Conservation (phyloP, 1,139 yeast genomes). For the Lodderomyces orthopsilosis region DNA sequence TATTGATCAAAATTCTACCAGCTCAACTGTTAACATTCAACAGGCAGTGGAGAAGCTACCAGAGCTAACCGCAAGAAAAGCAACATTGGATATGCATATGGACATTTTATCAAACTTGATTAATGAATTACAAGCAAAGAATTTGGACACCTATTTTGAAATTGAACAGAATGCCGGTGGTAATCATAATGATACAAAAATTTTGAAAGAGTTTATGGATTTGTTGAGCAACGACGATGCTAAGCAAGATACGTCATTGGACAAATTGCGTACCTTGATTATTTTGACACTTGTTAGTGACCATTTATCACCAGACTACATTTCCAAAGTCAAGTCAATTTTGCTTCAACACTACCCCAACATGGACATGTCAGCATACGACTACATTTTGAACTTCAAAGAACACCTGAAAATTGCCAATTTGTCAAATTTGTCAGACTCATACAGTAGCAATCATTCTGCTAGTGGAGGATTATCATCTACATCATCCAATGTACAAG, state of each 20-base stretch:
- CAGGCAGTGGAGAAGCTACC: constrained; percentile 92
- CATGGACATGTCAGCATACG: constrained; percentile 62
- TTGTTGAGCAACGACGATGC: constrained; percentile 50
- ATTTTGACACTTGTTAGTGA: constrained; percentile 62
- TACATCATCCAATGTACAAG: constrained; percentile 18
- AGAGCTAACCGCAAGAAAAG: constrained; percentile 83
- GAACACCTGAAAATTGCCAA: constrained; percentile 70
- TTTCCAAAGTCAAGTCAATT: constrained; percentile 61
- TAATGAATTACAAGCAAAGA: constrained; percentile 79
- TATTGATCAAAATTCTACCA: constrained; percentile 55
- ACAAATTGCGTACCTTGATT: constrained; percentile 84
- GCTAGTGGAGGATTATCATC: constrained; percentile 1
- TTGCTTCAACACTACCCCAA: constrained; percentile 54
- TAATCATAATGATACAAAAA: constrained; percentile 50
- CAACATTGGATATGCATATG: constrained; percentile 94
- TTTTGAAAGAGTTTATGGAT: constrained; percentile 58
- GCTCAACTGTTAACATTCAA: constrained; percentile 73
- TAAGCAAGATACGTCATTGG: constrained; percentile 55
- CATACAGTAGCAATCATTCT: neutral
- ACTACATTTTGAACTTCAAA: constrained; percentile 75
- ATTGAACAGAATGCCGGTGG: constrained; percentile 68
- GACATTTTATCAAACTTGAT: constrained; percentile 84
- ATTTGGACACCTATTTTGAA: constrained; percentile 86
- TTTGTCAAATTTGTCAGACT: constrained; percentile 21
- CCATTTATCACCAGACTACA: constrained; percentile 55